Evolutionary conservation across 345 rosid species (phyloP), one percentile per base, ranked within the genome.

Genomic region (Arabidopsis arenosa): DNA sequence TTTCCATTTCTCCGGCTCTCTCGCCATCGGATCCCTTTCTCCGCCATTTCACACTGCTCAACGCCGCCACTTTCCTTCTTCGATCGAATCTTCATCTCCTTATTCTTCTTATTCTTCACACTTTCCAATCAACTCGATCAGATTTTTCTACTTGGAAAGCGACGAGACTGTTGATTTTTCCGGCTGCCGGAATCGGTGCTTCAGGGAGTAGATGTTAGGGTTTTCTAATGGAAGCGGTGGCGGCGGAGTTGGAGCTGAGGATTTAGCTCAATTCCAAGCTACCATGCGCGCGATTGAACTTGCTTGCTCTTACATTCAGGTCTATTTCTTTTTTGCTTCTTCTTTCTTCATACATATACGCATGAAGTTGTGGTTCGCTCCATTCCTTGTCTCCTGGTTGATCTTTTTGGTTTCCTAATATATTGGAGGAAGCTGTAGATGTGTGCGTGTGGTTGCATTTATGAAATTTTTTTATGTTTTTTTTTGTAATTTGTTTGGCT

Each of bases 231-330:
- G 75, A 15, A 83, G 67, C 65, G 78, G 75, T 4, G 85, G 69
- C 11, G 77, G 39, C 2, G 84, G 80, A 57, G 65, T 39, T 75
- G 74, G 64, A 21, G 45, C 79, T 36, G 59, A 81, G 49, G 97
- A 92, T 75, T 79, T 90, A 80, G 84, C 85, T 35, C 92, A 83
- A 72, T 85, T 92, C 14, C 94, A 87, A 60, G 87, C 98, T 70
- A 89, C 95, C 55, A 89, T 95, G 99, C 90, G 78, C n/a, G 83
- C 97, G 80, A 92, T 95, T 82, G 99, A 95, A 83, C 81, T 85
- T 49, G 99, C 99, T 63, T 95, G 98, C 86, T 76, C 96, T 75
- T 84, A 90, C 70, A 84, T 92, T 79, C 97, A 95, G 96, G 99
- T 95, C 62, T 39, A 40, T 68, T 21, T 58, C n/a, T 52, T 75